Percentiles rank a stretch among this genome's conserved stretches.
phyloP scores from a whole-genome alignment of 169 alveolate species.

The Plasmodium adleri region DNA sequence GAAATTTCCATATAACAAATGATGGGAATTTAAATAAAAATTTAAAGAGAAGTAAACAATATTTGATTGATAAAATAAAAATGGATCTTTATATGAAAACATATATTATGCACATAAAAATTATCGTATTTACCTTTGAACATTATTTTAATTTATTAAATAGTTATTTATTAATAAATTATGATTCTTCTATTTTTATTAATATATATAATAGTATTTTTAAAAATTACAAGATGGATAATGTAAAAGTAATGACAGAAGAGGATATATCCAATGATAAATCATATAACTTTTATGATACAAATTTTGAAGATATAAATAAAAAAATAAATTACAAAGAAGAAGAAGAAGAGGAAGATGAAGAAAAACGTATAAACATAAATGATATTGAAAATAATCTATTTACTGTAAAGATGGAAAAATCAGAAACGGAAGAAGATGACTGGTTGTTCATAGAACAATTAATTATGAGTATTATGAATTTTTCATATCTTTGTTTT shows the following conservation, averaged over 20 bases:
- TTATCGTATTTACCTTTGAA: slow-evolving; percentile 61
- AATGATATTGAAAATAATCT: slow-evolving; percentile 46
- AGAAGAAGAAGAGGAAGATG: slow-evolving; percentile 31
- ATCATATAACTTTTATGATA: slow-evolving; percentile 28
- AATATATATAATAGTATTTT: slow-evolving; percentile 72
- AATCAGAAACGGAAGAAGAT: slow-evolving; percentile 37
- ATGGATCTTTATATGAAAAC: slow-evolving; percentile 56
- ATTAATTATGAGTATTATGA: slow-evolving; percentile 69
- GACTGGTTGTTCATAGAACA: slow-evolving; percentile 72
- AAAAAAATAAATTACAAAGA: slow-evolving; percentile 46
- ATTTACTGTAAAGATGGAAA: slow-evolving; percentile 32
- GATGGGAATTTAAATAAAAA: not conserved
- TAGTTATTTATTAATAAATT: slow-evolving; percentile 57
- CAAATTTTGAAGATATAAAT: slow-evolving; percentile 44
- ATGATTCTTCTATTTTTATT: slow-evolving; percentile 37
- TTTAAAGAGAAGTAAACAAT: slow-evolving; percentile 14
- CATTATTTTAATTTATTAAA: slow-evolving; percentile 71
- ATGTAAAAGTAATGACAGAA: slow-evolving; percentile 47
- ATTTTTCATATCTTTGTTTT: slow-evolving; percentile 69
- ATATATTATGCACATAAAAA: slow-evolving; percentile 74
- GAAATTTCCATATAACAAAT: not conserved
- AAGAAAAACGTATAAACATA: slow-evolving; percentile 36
- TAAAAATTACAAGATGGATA: slow-evolving; percentile 35
- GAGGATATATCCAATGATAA: slow-evolving; percentile 37
- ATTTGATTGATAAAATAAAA: slow-evolving; percentile 38